A percentile compares a stretch with the other conserved stretches of the same genome.
Conservation (phyloP, 305 asterid species). For the Fraxinus sp. region DNA sequence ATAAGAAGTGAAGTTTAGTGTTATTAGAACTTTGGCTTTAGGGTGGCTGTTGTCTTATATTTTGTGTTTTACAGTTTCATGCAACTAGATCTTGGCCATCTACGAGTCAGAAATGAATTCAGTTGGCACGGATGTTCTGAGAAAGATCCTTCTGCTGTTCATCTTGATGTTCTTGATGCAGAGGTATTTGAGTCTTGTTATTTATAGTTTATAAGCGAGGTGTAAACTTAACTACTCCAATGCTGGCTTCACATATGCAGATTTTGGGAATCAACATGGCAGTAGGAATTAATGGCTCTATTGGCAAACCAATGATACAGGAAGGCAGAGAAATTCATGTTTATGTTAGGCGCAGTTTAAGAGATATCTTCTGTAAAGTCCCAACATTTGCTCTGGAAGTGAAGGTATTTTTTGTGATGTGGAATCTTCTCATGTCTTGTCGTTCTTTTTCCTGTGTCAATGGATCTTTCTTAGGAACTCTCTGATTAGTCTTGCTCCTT, state of each 20-base stretch:
- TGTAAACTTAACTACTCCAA: slow-evolving; percentile 24
- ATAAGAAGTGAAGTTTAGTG: not conserved
- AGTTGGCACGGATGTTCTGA: slow-evolving; percentile 89
- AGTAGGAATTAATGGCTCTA: slow-evolving; percentile 74
- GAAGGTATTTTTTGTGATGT: slow-evolving; percentile 49
- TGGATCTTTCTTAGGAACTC: not conserved
- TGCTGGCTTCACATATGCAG: slow-evolving; percentile 45
- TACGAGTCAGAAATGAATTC: slow-evolving; percentile 71
- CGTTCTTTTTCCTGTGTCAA: slow-evolving; percentile 8
- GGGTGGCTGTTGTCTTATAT: slow-evolving; percentile 18
- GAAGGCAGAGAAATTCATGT: slow-evolving; percentile 90
- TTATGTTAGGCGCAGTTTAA: slow-evolving; percentile 87
- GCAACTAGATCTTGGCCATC: slow-evolving; percentile 98
- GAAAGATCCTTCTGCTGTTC: slow-evolving; percentile 90
- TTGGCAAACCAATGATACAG: slow-evolving; percentile 87
- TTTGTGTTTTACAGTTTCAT: slow-evolving; percentile 68
- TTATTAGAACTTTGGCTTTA: slow-evolving; percentile 3
- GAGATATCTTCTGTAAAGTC: slow-evolving; percentile 92
- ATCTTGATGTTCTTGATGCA: slow-evolving; percentile 93
- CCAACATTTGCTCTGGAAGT: slow-evolving; percentile 86
- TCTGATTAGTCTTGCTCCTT: slow-evolving; percentile 4
- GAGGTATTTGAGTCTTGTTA: slow-evolving; percentile 53
- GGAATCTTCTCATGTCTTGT: slow-evolving; percentile 22
- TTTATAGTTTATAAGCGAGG: slow-evolving; percentile 13
- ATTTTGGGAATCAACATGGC: slow-evolving; percentile 89